Conservation (phyloP, 192 early-diverging fungal species). For the Coemansia sp. region DNA sequence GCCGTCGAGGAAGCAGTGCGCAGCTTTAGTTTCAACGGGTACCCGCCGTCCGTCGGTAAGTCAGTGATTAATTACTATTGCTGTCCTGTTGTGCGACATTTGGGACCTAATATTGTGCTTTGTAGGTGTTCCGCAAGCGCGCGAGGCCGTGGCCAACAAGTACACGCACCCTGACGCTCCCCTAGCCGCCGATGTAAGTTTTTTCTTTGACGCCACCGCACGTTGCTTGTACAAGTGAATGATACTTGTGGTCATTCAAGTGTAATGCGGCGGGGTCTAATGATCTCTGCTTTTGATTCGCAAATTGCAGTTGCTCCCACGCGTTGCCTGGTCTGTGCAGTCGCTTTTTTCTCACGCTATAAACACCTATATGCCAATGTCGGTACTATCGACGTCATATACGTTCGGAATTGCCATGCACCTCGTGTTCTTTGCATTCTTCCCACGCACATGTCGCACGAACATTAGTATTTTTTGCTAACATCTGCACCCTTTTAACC, state of each 20-base stretch:
- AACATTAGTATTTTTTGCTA: not conserved
- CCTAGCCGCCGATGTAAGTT: slow-evolving; percentile 58
- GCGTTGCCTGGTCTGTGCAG: not conserved
- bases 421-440: not conserved
- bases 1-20: slow-evolving; percentile 68
- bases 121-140: slow-evolving; percentile 56
- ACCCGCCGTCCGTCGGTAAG: slow-evolving; percentile 73
- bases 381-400: not conserved
- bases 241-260: not conserved
- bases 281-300: not conserved
- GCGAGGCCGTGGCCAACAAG: slow-evolving; percentile 73
- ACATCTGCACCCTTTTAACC: not conserved
- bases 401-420: not conserved
- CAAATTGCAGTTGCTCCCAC: not conserved
- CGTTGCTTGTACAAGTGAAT: not conserved
- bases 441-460: not conserved
- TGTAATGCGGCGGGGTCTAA: slow-evolving; percentile 6
- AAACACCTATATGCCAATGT: not conserved
- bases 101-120: not conserved
- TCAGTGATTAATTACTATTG: not conserved
- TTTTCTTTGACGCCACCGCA: not conserved
- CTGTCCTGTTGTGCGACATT: not conserved
- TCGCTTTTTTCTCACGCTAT: slow-evolving; percentile 2
- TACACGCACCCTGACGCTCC: slow-evolving; percentile 70
- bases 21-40: slow-evolving; percentile 80